Conservation (phyloP, 2,329 filamentous ascomycete genomes). For the Colletotrichum tanaceti region DNA sequence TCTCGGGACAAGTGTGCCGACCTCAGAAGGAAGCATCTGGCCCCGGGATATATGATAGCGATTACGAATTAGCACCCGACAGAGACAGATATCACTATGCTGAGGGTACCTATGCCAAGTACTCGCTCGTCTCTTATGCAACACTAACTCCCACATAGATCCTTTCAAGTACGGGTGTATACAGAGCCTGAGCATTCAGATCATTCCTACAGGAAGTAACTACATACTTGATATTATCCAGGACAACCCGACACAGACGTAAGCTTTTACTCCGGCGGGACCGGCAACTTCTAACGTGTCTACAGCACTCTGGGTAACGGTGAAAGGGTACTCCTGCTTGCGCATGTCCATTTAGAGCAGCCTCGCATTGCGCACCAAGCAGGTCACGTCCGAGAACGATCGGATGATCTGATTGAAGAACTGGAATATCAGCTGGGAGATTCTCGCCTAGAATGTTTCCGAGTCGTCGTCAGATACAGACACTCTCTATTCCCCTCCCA, state of each 20-base stretch:
- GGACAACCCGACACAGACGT: slow-evolving; percentile 58
- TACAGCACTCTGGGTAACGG: slow-evolving; percentile 56
- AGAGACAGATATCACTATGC: no score
- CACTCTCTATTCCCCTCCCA: slow-evolving; percentile 66
- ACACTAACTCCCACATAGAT: slow-evolving; percentile 20
- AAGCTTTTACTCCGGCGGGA: slow-evolving; percentile 38
- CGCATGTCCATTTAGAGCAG: slow-evolving; percentile 53
- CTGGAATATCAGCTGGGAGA: slow-evolving; percentile 68
- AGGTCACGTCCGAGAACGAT: slow-evolving; percentile 52
- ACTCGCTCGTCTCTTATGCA: background rate
- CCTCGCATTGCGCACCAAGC: slow-evolving; percentile 24
- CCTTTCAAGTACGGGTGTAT: slow-evolving; percentile 59
- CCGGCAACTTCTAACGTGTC: slow-evolving; percentile 6
- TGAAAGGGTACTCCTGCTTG: slow-evolving; percentile 62
- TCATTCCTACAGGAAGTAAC: slow-evolving; percentile 57
- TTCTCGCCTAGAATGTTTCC: slow-evolving; percentile 61
- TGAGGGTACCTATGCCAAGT: slow-evolving; percentile 9
- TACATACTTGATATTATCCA: slow-evolving; percentile 56
- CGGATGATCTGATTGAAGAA: slow-evolving; percentile 69
- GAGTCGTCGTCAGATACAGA: slow-evolving; percentile 63
- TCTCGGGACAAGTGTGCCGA: slow-evolving; percentile 55
- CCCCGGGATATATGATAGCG: background rate
- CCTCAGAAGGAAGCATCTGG: background rate
- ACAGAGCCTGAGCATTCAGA: slow-evolving; percentile 60
- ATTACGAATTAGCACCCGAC: background rate